A percentile compares a stretch with the other conserved stretches of the same genome.
Evolutionary conservation across 2,329 filamentous ascomycete species (phyloP).

Genomic region (Byssoonygena ceratinophila): DNA sequence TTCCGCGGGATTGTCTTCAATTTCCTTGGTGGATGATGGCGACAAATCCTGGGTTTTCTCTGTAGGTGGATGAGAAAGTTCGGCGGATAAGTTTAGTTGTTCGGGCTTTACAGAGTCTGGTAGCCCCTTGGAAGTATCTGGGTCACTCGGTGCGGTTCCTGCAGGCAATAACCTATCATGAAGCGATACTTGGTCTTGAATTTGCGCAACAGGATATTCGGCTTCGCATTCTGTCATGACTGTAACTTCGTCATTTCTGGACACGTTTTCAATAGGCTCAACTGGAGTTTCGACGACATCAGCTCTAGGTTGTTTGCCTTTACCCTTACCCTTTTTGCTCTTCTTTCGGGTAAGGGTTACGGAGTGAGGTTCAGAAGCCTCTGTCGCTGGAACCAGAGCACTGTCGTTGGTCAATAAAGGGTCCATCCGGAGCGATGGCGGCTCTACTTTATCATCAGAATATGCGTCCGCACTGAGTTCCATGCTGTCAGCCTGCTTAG

Average conservation of each 20-base stretch:
- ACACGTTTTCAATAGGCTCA: neutral
- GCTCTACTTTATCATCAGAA: neutral
- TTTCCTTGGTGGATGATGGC: too few species aligned
- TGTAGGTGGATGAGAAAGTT: too few species aligned
- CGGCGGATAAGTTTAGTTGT: too few species aligned
- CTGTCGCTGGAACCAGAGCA: neutral
- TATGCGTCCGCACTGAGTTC: neutral
- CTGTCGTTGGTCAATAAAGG: neutral
- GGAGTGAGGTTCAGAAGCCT: neutral
- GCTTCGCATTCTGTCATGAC: neutral
- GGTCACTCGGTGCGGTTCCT: too few species aligned
- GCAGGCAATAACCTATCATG: too few species aligned
- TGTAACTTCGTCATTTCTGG: neutral
- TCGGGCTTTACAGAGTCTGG: too few species aligned
- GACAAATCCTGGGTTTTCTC: too few species aligned
- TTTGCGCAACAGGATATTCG: too few species aligned
- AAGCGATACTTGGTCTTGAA: too few species aligned
- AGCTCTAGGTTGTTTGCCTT: neutral
- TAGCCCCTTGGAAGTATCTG: too few species aligned
- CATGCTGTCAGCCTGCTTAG: neutral
- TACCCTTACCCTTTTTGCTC: constrained; percentile 10
- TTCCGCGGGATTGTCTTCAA: neutral
- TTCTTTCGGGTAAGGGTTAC: constrained; percentile 3
- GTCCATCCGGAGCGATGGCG: neutral
- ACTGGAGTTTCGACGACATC: neutral